phyloP scores from a whole-genome alignment of 257 asterid genomes.

The Solanum lycopersicoides region DNA sequence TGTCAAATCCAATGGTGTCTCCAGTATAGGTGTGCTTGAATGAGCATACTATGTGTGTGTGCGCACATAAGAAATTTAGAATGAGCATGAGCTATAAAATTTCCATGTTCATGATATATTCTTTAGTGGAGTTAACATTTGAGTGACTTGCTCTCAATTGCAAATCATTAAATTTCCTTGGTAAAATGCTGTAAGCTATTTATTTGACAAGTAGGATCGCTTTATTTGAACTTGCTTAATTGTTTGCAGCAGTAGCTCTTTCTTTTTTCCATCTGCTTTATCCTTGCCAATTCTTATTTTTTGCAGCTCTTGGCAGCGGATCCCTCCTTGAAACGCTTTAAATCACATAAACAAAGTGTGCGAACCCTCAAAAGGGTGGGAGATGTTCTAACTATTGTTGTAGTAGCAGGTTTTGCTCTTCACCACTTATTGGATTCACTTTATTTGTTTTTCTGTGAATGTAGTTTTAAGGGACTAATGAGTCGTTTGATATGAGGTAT shows the following conservation, averaged over 20 bases:
- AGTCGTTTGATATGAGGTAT: neutral
- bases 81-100: neutral
- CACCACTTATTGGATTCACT: neutral
- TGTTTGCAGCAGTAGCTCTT: neutral
- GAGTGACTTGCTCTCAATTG: neutral
- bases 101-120: neutral
- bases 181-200: neutral
- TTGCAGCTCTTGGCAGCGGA: slow-evolving; percentile 69
- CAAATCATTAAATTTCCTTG: neutral
- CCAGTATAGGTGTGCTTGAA: neutral
- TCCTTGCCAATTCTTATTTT: slow-evolving; percentile 6
- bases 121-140: too few species aligned
- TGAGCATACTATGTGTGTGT: neutral
- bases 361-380: slow-evolving; percentile 48
- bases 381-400: slow-evolving; percentile 54
- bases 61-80: neutral
- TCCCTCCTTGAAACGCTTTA: slow-evolving; percentile 55
- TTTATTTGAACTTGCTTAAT: neutral
- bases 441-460: neutral
- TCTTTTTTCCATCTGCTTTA: neutral
- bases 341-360: slow-evolving; percentile 54
- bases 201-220: neutral
- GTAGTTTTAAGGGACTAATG: neutral
- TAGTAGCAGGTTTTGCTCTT: slow-evolving; percentile 57
- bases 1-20: neutral